Evolutionary conservation across 495 filamentous ascomycete species (phyloP), one percentile per base, ranked within the genome.

Genomic region (Jackrogersella minutella): DNA sequence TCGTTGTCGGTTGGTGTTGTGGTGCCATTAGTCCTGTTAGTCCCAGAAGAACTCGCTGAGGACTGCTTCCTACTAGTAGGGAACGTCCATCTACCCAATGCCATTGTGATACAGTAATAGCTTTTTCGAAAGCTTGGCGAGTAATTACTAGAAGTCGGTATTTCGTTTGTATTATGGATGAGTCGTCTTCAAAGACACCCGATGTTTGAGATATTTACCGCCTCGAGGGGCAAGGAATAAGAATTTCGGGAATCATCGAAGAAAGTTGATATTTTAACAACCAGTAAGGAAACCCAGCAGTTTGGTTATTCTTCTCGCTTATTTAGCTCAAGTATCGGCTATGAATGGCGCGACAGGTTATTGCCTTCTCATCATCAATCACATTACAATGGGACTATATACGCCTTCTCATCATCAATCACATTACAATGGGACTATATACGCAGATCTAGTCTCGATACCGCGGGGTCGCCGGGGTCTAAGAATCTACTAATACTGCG

Each of bases 401-500:
- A 26, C 26, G 24, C 46, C n/a, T n/a, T n/a, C n/a, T n/a, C n/a
- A n/a, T 26, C 26, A 30, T 43, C 40, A 43, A 43, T 43, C 40
- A 43, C 40, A 43, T 43, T 19, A 43, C 6, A 17, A 66, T 66
- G 40, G 57, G 64, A 11, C 57, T 54, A 55, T 49, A 30, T 60
- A 26, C 26, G 24, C 46, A 65, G 51, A 24, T 47, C 17, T 31
- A 40, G 24, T 50, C 33, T 62, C 14, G 37, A 43, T 58, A 46
- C 39, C 51, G 67, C 62, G 67, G 67, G 67, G 67, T 70, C 57
- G 62, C 62, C 62, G 52, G 67, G 51, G 67, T 43, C 60, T 59
- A 64, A 61, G 54, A 51, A n/a, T 64, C 40, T 52, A 34, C 55
- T 28, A 61, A 36, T 13, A 37, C 28, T 65, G 50, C 55, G 58